Base-by-base conservation (phyloP, 768 basidiomycete genomes). In the Psilocybe subaeruginosa region DNA sequence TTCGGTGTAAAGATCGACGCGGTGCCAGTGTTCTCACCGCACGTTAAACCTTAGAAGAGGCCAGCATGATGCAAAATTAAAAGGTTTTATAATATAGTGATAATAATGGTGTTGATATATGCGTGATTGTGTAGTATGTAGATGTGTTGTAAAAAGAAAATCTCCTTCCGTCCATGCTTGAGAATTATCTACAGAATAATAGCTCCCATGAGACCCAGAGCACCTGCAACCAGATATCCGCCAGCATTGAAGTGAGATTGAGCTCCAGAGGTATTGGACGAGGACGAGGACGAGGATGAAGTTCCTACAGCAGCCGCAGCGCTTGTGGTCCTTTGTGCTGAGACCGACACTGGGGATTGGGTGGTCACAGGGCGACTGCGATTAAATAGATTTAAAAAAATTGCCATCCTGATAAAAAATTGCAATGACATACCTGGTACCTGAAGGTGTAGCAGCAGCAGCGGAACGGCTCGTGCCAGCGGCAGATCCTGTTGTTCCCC, bases 171-270 rank as follows among this genome's bases (percentile, higher is more conserved):
- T 43, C 9, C 41, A 11, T 43, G 41, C 5, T 12, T n/a, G 41
- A 8, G 41, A 43, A 12, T 16, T 12, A 43, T 48, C 19, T 49
- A 72, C 48, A 72, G 55, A 51, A 70, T 58, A 23, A 68, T 47
- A 14, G 66, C 70, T 16, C 66, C 72, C 50, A 70, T 29, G n/a
- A 71, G 58, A 30, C 66, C 67, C 14, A 71, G 54, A 54, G 58
- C 59, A 1, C 64, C 68, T 3, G 53, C 67, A 52, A 70, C 39
- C 12, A 67, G 66, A 61, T 63, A 56, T 8, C 61, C 61, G n/a
- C 62, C 61, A 23, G 57, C 35, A 35, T 58, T 54, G 37, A 66
- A 54, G 29, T 59, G 55, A 29, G 62, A 57, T n/a, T 54, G 59
- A 7, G 65, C 68, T 33, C 66, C 66, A 29, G 67, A 65, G 39